Base-by-base conservation (phyloP, 176 grass and related monocot species). In the bread wheat (Triticum aestivum) region DNA sequence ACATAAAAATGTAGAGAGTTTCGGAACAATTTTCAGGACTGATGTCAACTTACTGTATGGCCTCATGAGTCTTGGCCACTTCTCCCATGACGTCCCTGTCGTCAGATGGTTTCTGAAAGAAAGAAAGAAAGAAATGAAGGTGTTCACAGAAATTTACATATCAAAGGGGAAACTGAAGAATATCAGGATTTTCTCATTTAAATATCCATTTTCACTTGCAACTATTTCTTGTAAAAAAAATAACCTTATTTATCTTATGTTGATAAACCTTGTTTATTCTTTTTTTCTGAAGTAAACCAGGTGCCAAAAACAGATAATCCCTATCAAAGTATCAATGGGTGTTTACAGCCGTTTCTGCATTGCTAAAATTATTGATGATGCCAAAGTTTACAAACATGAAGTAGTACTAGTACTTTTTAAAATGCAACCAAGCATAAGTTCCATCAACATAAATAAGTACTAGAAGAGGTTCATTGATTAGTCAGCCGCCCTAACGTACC, bases 11-110 rank as follows among this genome's bases (percentile, higher is more conserved):
- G 82, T 0, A 1, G 4, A n/a, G 10, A 54, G 35, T n/a, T 45
- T 67, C 80, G 33, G 65, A 86, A 10, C 30, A 68, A 8, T 56
- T 47, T 77, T 75, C 42, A 82, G 26, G 52, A 61, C 82, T 86
- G n/a, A 45, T 67, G 83, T 75, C 30, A 52, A 92, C 90, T 6
- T 86, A 98, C 96, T 92, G 96, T 90, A 98, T 91, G 49, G 90
- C 88, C 77, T 96, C 87, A 73, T 92, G 97, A 52, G 92, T 92
- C 77, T 75, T 96, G 3, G 90, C 75, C 41, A 98, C 90, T 44
- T 96, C 90, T 4, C 72, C 77, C 92, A 96, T 94, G 30, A 94
- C 86, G 66, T 92, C 90, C 80, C 80, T 89, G 5, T 94, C 93
- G 35, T 88, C 65, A 12, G 78, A 65, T 77, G 87, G 97, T 93